Conservation (phyloP, 139 green algal species). For the Chlamydomonas sphaeroides region DNA sequence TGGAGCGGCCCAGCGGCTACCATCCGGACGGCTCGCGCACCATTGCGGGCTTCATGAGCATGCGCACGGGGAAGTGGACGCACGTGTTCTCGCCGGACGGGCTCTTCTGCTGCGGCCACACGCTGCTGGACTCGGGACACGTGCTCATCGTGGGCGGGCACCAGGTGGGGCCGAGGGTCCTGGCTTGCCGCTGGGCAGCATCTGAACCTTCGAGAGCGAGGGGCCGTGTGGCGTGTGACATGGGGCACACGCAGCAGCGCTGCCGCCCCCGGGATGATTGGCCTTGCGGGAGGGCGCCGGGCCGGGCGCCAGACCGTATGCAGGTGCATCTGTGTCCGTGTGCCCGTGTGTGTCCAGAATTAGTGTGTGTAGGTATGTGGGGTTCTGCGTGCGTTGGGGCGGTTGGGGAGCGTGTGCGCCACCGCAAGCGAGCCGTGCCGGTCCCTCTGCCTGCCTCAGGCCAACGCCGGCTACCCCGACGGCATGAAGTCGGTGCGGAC, state of each 20-base stretch:
- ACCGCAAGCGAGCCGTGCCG: no score
- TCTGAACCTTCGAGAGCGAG: no score
- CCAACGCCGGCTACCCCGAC: background rate
- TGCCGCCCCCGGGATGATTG: no score
- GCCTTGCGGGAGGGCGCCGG: no score
- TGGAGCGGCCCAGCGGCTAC: background rate
- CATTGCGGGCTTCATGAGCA: slow-evolving; percentile 41
- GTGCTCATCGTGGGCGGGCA: slow-evolving; percentile 50
- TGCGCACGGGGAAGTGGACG: background rate
- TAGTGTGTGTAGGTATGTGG: no score
- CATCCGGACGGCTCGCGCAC: slow-evolving; percentile 14
- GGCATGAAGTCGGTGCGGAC: slow-evolving; percentile 41
- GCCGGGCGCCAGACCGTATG: no score
- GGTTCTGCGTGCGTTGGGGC: no score
- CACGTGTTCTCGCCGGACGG: slow-evolving; percentile 38
- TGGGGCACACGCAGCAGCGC: no score
- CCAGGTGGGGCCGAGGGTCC: background rate
- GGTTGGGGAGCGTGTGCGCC: no score
- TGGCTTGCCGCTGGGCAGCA: background rate
- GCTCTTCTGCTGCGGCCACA: slow-evolving; percentile 52
- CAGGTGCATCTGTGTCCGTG: no score
- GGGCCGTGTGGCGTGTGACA: no score
- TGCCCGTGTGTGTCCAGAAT: no score
- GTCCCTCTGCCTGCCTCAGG: background rate
- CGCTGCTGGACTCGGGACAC: slow-evolving; percentile 2